Base-by-base conservation (phyloP, 441 rosid genomes). In the Pelargonium cotyledonis region DNA sequence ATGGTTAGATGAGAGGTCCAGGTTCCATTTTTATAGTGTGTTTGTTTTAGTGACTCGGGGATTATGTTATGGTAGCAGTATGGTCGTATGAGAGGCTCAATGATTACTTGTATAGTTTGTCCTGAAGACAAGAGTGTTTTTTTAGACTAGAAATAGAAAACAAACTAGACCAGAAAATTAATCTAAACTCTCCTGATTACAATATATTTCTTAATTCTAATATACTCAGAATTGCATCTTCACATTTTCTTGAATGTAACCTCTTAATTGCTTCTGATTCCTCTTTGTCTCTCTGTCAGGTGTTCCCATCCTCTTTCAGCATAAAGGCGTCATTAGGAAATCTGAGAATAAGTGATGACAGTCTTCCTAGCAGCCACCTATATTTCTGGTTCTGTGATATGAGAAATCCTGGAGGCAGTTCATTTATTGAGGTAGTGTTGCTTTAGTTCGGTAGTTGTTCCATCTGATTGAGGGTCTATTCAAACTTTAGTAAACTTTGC, bases 341-440 rank as follows among this genome's bases (percentile, higher is more conserved):
- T 83, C 77, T 95, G 77, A 86, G 89, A 78, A 90, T 95, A 79
- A 95, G 99, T 82, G 99, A 95, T 68, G 90, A 95, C 64, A 89
- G 98, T 81, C 99, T 95, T 77, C 91, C 94, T 40, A 77, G 77
- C 69, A 75, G 73, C 73, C 99, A 92, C 77, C 71, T 92, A 83
- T 95, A 95, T 83, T 95, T 83, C 81, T 87, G 96, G 99, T 86
- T 89, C 60, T 95, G 99, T 80, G 98, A 95, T 83, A 95, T 89
- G 97, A 90, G 99, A 78, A 89, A 92, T 83, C 94, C 97, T 43
- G 96, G 97, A 68, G 97, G 98, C 73, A 91, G 91, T 76, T 95
- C 99, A 71, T 95, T 95, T 82, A 95, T 95, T 75, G 98, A 95
- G 95, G 99, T 95, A 78, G 62, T 63, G 75, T 53, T 15, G 51